Evolutionary conservation across 2,329 filamentous ascomycete species (phyloP).

Genomic region (Fusarium nodosum): DNA sequence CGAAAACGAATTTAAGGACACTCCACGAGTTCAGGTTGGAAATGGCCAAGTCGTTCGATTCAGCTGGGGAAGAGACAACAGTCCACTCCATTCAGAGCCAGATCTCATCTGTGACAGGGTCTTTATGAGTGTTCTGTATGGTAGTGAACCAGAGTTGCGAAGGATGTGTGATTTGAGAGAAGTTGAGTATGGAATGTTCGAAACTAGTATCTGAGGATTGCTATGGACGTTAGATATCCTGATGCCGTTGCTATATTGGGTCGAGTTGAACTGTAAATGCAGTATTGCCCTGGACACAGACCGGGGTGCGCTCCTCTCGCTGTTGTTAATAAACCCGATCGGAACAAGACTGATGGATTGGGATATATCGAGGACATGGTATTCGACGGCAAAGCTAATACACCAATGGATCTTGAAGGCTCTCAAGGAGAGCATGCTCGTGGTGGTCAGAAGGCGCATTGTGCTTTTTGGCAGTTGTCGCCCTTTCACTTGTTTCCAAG

Average conservation of each 20-base stretch:
- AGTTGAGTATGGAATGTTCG: background rate
- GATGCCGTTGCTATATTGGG: background rate
- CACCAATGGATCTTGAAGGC: background rate
- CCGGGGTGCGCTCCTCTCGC: background rate
- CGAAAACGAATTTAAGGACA: background rate
- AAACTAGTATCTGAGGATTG: background rate
- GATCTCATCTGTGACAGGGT: constrained; percentile 2
- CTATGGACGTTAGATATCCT: background rate
- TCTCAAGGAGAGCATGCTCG: background rate
- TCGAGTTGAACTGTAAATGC: background rate
- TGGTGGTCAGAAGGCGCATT: background rate
- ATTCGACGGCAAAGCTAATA: accelerated
- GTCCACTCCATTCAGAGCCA: constrained; percentile 12
- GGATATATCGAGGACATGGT: background rate
- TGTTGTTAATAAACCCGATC: background rate
- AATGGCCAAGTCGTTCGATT: constrained; percentile 5
- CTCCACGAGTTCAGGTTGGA: background rate
- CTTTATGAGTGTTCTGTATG: constrained; percentile 11
- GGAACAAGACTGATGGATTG: background rate
- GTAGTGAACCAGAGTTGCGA: background rate
- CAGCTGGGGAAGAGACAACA: background rate
- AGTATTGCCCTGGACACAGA: background rate
- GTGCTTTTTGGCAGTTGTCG: background rate
- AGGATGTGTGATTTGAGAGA: background rate
- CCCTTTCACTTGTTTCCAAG: background rate